Evolutionary conservation across 345 rosid species (phyloP), one percentile per base, ranked within the genome.

Genomic region (Carallia pectinifolia): DNA sequence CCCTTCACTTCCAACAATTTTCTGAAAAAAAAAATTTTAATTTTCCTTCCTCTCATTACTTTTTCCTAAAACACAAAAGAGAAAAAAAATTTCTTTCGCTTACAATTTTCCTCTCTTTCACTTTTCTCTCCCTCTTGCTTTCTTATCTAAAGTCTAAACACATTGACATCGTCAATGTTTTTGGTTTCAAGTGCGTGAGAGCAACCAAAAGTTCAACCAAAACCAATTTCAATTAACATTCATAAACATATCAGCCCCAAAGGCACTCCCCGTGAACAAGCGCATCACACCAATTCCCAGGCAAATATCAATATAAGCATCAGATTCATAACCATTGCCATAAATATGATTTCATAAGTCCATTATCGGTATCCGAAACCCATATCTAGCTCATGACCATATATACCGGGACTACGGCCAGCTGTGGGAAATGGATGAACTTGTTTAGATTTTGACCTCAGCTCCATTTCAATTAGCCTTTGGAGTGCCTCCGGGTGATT

Each of bases 381-480:
- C 87, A 81, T 82, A 82, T 91, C 96, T 37, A 86, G 85, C 82
- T 90, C 96, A 62, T 86, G 87, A 66, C 90, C 89, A 23, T 77
- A 70, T 54, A 82, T 75, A 40, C 92, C 96, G 52, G 79, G 90
- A 73, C 83, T 81, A 58, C 80, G 86, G 66, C 84, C 83, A 44
- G 79, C 79, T 0, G 85, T 27, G 7, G 88, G 72, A 29, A 81
- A 72, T 4, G 86, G 82, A 23, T 77, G 85, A 59, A 75, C 44
- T 73, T 86, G 93, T 83, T 83, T 94, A 4, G 91, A 69, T 27
- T 87, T 89, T 66, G 89, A 79, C 67, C 93, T 84, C 18, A 82
- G 85, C 33, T 91, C 90, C 89, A 89, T 90, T 82, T 88, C 96
- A 30, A 92, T 53, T 50, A 92, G 86, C 82, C 90, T 79, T 71